Evolutionary conservation across 225 moss, liverwort and hornwort species (phyloP), one percentile per base, ranked within the genome.

Genomic region (Antitrichia curtipendula): DNA sequence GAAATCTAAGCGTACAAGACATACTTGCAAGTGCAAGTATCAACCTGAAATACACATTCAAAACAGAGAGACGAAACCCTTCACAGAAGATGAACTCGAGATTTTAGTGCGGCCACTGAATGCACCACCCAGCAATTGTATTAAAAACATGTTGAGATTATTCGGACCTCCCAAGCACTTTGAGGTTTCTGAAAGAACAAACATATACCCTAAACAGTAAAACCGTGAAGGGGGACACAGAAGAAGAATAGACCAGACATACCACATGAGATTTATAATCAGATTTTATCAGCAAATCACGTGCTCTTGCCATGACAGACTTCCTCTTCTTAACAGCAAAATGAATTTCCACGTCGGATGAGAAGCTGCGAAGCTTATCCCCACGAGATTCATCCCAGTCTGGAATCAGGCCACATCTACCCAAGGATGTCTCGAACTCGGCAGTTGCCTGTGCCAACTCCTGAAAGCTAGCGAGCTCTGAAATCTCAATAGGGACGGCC

Each of bases 291-390:
- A 98, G 94, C 83, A 98, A 86, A 88, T 93, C 93, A 85, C 98
- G 95, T 38, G 94, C 96, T 93, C 93, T 95, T 52, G 96, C 93
- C 73, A 95, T 53, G 57, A 96, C 90, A 68, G 90, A 89, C 84
- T 95, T 95, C 93, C 92, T 98, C 90, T 96, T 98, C 87, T 96
- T 98, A n/a, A 91, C 88, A 82, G 95, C 95, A 87, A 98, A 98
- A 89, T 96, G 96, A 88, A 95, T 69, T 90, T 98, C 98, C 80
- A 98, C 94, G 64, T 96, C 96, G 81, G 93, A 90, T 72, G 98
- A 93, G 82, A 93, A 98, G 80, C 79, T 95, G 86, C 94, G 95
- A 91, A 98, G 94, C 85, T 90, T 95, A 84, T 98, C 96, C 85
- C 98, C 98, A 75, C 90, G 91, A 27, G 80, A 87, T 64, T 90